Evolutionary conservation across 768 basidiomycete genomes (phyloP).

Genomic region (Pleurotus tuoliensis): DNA sequence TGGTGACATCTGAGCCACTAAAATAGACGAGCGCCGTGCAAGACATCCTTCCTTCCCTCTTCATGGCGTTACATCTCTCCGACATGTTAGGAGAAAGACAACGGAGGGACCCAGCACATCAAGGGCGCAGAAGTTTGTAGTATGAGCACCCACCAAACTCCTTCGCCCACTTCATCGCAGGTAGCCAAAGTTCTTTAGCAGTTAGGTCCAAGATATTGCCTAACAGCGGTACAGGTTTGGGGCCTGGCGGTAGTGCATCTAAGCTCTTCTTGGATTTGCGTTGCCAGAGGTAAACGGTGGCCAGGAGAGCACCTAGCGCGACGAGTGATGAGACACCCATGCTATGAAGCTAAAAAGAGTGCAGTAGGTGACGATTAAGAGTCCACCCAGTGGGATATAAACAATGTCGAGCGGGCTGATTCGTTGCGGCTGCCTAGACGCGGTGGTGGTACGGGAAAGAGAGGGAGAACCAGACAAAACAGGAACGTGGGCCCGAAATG

Average conservation of each 20-base stretch:
- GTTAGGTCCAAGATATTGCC: conserved; percentile 64
- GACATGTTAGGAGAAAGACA: neutral
- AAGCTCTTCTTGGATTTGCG: conserved; percentile 38
- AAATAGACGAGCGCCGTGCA: neutral
- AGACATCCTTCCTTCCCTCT: neutral
- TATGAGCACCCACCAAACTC: conserved; percentile 47
- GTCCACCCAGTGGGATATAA: neutral
- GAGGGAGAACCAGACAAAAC: neutral
- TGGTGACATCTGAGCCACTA: conserved; percentile 5
- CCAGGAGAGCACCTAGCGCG: conserved; percentile 33
- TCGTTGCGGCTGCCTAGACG: neutral
- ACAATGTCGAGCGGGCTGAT: neutral
- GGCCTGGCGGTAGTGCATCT: conserved; percentile 59
- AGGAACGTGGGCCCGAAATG: neutral
- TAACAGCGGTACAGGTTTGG: conserved; percentile 58
- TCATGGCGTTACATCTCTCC: neutral
- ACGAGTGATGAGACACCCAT: conserved; percentile 24
- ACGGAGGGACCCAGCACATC: too few species aligned
- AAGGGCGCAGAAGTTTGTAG: neutral
- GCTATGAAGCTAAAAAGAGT: neutral
- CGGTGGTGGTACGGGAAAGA: conserved; percentile 1
- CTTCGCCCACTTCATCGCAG: conserved; percentile 57
- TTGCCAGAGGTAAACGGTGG: conserved; percentile 36
- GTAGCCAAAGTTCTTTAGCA: conserved; percentile 60
- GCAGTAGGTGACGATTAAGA: neutral